These are phyloP conservation scores for Pestalotiopsis sp. DNA, from an alignment of 2,329 filamentous ascomycete species.

Conservation along the genomic window DNA sequence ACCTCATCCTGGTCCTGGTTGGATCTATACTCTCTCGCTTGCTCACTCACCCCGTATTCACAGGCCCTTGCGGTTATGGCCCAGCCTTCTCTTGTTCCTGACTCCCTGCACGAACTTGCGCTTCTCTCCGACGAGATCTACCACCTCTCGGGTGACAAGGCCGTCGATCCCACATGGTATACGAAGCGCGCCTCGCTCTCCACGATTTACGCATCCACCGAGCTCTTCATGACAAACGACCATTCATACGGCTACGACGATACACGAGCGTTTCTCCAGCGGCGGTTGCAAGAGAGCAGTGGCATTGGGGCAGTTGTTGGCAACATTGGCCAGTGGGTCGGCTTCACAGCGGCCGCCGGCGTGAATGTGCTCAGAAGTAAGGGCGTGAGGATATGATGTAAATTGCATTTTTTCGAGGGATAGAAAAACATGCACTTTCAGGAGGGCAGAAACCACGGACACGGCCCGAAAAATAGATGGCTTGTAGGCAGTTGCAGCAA, in stretches of 20 bases:
- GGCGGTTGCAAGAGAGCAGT: conserved; percentile 72
- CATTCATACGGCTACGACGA: conserved; percentile 71
- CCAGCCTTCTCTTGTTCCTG: conserved; percentile 74
- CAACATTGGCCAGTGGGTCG: conserved; percentile 74
- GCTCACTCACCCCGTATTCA: background rate
- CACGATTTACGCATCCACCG: conserved; percentile 69
- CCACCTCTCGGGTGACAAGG: conserved; percentile 79
- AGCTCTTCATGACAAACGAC: conserved; percentile 95
- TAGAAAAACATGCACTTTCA: too few species aligned
- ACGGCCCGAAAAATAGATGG: too few species aligned
- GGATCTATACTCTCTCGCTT: too few species aligned
- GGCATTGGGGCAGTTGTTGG: conserved; percentile 64
- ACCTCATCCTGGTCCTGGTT: too few species aligned
- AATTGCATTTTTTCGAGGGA: background rate
- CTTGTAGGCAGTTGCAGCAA: too few species aligned
- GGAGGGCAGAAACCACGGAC: too few species aligned
- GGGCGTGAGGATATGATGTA: conserved; percentile 71
- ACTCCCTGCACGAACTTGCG: conserved; percentile 78
- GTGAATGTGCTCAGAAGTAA: conserved; percentile 87
- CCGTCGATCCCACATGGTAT: conserved; percentile 90
- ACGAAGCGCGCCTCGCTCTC: conserved; percentile 60
- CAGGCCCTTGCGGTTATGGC: conserved; percentile 91
- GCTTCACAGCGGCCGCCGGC: conserved; percentile 76
- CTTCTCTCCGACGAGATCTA: conserved; percentile 89
- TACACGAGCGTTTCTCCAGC: conserved; percentile 78